Conservation (phyloP, 495 filamentous ascomycete genomes). For the Haplographium delicatum region DNA sequence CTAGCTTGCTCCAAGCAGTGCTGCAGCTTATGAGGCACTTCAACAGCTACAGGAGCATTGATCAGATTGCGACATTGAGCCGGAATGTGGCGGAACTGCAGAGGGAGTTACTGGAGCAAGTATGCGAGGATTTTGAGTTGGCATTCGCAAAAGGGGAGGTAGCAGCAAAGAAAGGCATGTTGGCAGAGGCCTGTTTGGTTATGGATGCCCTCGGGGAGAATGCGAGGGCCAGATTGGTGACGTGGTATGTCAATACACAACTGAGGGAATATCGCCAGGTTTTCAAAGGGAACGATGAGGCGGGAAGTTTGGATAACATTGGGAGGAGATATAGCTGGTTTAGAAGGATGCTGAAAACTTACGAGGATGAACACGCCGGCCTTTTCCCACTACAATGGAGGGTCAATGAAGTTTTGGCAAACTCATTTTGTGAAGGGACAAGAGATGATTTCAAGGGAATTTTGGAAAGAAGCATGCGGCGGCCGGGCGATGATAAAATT, state of each 20-base stretch:
- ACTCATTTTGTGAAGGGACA: conserved; percentile 90
- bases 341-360: conserved; percentile 89
- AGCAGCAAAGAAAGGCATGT: conserved; percentile 56
- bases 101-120: conserved; percentile 88
- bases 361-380: conserved; percentile 85
- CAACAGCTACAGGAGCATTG: conserved; percentile 94
- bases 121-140: conserved; percentile 97
- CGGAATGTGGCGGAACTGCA: conserved; percentile 93
- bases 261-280: conserved; percentile 92
- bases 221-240: conserved; percentile 75
- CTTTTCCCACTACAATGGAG: conserved; percentile 89
- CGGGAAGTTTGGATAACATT: conserved; percentile 95
- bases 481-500: conserved; percentile 69
- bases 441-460: conserved; percentile 94
- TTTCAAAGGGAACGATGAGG: conserved; percentile 90
- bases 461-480: conserved; percentile 76
- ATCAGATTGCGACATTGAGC: conserved; percentile 92
- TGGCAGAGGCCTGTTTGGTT: conserved; percentile 84
- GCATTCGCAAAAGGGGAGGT: conserved; percentile 90
- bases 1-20: conserved; percentile 89
- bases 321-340: conserved; percentile 95
- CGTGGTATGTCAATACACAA: conserved; percentile 98
- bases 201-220: conserved; percentile 94
- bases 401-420: conserved; percentile 85
- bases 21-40: conserved; percentile 98